Base-by-base conservation (phyloP, 2,329 filamentous ascomycete genomes). In the Mariannaea elegans region DNA sequence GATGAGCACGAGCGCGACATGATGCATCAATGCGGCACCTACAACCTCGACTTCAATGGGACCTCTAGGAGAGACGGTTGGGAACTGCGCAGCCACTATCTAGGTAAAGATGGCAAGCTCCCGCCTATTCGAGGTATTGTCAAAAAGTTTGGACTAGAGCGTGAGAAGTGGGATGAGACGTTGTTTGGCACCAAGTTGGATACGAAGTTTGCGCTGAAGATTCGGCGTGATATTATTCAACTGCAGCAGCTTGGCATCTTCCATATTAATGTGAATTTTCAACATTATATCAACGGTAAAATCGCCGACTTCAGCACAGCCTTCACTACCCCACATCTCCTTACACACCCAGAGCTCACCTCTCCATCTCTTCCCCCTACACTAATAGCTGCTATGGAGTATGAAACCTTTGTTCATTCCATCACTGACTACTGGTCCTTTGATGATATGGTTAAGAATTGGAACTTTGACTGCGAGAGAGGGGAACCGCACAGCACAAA, bases 271-370 rank as follows among this genome's bases (percentile, higher is more conserved):
- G 3, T 27, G 1, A 34, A 3, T 2, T 9, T n/a, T 19, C 52
- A 57, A 13, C 68, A 73, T 36, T 6, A 69, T 10, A 56, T 71
- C 51, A 53, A 46, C 53, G 57, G 63, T 47, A 71, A 70, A 41
- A 2, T 69, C 3, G 24, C 50, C 48, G 67, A 73, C 55, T 69
- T 73, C 41, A 72, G 69, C 59, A 64, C 31, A 5, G 52, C 68
- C 46, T 46, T 71, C 18, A 73, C 71, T 6, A 14, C 59, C 7
- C 71, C 71, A 12, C 70, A 73, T 50, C 65, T 59, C 24, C 8
- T 63, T 8, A 67, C 38, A 7, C 59, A 21, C 10, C 54, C 46
- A 3, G 59, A 63, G 45, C 27, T 54, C 32, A 59, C 50, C 16
- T n/a, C n/a, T n/a, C 49, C 45, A 5, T 23, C 36, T 7, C 29